Conservation (phyloP, 2,329 filamentous ascomycete species). For the Epichloe brachyelytri region DNA sequence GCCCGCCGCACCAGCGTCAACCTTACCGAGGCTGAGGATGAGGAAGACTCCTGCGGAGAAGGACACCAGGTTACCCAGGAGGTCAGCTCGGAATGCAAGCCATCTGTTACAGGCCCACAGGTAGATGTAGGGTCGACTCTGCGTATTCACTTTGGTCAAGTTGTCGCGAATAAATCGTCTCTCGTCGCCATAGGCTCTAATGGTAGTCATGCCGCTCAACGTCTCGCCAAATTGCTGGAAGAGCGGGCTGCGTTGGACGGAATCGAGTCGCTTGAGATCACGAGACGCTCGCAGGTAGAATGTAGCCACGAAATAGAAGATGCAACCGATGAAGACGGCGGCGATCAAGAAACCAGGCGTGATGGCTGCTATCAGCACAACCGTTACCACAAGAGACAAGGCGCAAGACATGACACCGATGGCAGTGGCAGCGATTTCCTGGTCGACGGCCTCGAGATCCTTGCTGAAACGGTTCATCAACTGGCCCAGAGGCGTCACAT, state of each 20-base stretch:
- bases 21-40: slow-evolving; percentile 64
- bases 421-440: slow-evolving; percentile 87
- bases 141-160: slow-evolving; percentile 72
- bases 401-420: slow-evolving; percentile 59
- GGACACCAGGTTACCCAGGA: slow-evolving; percentile 78
- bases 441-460: slow-evolving; percentile 86
- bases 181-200: slow-evolving; percentile 91
- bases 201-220: slow-evolving; percentile 85
- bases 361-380: slow-evolving; percentile 74
- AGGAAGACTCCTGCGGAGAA: slow-evolving; percentile 93
- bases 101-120: slow-evolving; percentile 95
- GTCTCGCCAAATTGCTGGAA: slow-evolving; percentile 99
- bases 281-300: slow-evolving; percentile 91
- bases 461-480: slow-evolving; percentile 99
- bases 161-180: slow-evolving; percentile 90
- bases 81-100: slow-evolving; percentile 85
- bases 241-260: slow-evolving; percentile 81
- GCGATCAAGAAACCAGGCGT: slow-evolving; percentile 86
- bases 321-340: slow-evolving; percentile 65
- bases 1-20: slow-evolving; percentile 85
- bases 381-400: slow-evolving; percentile 64
- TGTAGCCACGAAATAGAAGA: slow-evolving; percentile 72
- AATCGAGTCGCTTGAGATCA: slow-evolving; percentile 89
- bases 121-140: slow-evolving; percentile 88
- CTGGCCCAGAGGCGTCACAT: slow-evolving; percentile 87